Base-by-base conservation (phyloP, 306 rosid genomes). In the Sicyos edulis region DNA sequence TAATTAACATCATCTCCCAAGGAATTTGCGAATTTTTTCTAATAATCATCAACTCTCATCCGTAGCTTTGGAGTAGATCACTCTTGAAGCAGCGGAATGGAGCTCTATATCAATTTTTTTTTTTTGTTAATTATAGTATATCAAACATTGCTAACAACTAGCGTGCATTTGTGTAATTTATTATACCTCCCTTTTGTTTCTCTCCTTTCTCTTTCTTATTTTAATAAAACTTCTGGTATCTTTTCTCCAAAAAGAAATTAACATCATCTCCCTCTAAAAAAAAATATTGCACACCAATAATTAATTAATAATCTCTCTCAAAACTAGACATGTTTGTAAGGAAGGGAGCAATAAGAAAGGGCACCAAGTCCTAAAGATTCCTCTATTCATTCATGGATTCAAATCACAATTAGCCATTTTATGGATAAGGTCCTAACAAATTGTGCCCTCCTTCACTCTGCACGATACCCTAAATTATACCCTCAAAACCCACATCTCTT, bases 311-410 rank as follows among this genome's bases (percentile, higher is more conserved):
- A 3, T 60, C 69, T n/a, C 69, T 64, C 53, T 15, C 2, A n/a
- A 17, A 37, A n/a, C 4, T 42, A 52, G 59, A 70, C 53, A 71
- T 71, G 75, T 71, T 71, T 53, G 75, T 34, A 71, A 71, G 62
- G 52, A 54, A 52, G 63, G 75, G 75, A 19, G 52, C 75, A 71
- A 70, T 32, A 26, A 29, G 56, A 7, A n/a, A 62, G 49, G 71
- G 62, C 64, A 52, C 37, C 7, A 54, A 71, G 75, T 21, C 64
- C 75, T 54, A 71, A 71, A 71, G 75, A 71, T 71, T 71, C 75
- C 32, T 63, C 45, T 54, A 64, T 64, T 51, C 54, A 51, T 51
- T 51, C 19, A 51, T 50, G 21, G 4, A 50, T 50, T 68, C 15
- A 53, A 70, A 17, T 21, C 32, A 19, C 14, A 34, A 26, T 32